phyloP scores from a whole-genome alignment of 257 asterid genomes.

The Apocynum venetum region DNA sequence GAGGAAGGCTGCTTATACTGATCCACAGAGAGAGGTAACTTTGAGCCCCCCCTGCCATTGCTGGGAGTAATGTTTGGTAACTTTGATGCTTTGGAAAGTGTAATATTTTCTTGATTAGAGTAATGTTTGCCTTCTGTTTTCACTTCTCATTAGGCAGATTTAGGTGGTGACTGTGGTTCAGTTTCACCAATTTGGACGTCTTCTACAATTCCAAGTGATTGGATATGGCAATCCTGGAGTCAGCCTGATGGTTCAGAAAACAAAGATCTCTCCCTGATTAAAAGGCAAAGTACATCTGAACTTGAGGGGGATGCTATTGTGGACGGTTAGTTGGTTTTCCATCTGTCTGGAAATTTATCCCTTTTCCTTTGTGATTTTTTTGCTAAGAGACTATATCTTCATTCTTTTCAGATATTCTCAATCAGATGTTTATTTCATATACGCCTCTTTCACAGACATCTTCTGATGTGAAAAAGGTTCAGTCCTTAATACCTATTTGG shows the following conservation, averaged over 20 bases:
- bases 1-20: slow-evolving; percentile 30
- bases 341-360: neutral
- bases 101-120: slow-evolving; percentile 16
- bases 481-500: slow-evolving; percentile 92
- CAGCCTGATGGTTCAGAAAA: slow-evolving; percentile 41
- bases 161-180: slow-evolving; percentile 30
- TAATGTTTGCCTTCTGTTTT: slow-evolving; percentile 12
- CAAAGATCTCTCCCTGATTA: slow-evolving; percentile 37
- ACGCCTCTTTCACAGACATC: slow-evolving; percentile 65
- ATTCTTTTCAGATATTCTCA: slow-evolving; percentile 61
- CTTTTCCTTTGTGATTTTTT: slow-evolving; percentile 15
- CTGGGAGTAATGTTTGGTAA: slow-evolving; percentile 36
- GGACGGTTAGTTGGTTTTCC: slow-evolving; percentile 52
- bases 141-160: slow-evolving; percentile 61
- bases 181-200: slow-evolving; percentile 61
- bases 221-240: slow-evolving; percentile 60
- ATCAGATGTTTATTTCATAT: slow-evolving; percentile 58
- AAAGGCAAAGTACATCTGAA: slow-evolving; percentile 77
- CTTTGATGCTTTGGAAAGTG: slow-evolving; percentile 16
- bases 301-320: slow-evolving; percentile 89
- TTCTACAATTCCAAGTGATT: slow-evolving; percentile 74
- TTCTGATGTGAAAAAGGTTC: slow-evolving; percentile 79
- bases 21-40: slow-evolving; percentile 26
- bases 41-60: slow-evolving; percentile 22
- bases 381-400: slow-evolving; percentile 10